Evolutionary conservation across 208 protist species (phyloP).

Genomic region (Trichomonas tenax): DNA sequence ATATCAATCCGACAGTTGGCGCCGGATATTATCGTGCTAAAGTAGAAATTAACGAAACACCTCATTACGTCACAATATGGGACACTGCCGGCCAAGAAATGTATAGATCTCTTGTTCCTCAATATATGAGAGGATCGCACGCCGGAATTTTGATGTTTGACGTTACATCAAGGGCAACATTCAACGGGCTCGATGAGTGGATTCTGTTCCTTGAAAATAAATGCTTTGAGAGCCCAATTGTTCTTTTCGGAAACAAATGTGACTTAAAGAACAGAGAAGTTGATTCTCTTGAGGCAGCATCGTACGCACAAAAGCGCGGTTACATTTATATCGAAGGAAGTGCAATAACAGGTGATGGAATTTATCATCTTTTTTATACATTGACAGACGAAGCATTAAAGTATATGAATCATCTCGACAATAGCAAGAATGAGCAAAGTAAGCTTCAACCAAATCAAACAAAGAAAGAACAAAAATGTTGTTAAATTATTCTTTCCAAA

Average conservation of each 20-base stretch:
- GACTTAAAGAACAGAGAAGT: background rate
- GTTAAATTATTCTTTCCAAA: too few relatives aligned
- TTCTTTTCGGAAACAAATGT: background rate
- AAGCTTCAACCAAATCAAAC: too few relatives aligned
- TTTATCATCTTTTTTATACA: background rate
- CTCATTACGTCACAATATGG: background rate
- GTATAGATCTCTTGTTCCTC: background rate
- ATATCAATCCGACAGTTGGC: background rate
- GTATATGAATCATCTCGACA: background rate
- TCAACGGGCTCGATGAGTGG: background rate
- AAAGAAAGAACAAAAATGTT: too few relatives aligned
- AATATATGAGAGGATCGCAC: background rate
- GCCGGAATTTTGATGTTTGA: background rate
- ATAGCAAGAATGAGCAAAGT: too few relatives aligned
- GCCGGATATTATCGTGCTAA: background rate
- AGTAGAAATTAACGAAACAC: background rate
- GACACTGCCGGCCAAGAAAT: background rate
- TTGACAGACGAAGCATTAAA: background rate
- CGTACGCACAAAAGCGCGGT: background rate
- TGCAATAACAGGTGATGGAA: background rate
- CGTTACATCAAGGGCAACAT: background rate
- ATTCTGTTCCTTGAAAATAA: background rate
- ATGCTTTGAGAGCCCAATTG: background rate
- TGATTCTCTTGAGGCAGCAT: background rate
- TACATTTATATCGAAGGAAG: background rate